Percentiles rank a stretch among this genome's conserved stretches.
phyloP scores from a whole-genome alignment of 768 basidiomycete genomes.

The Auriscalpium orientale region DNA sequence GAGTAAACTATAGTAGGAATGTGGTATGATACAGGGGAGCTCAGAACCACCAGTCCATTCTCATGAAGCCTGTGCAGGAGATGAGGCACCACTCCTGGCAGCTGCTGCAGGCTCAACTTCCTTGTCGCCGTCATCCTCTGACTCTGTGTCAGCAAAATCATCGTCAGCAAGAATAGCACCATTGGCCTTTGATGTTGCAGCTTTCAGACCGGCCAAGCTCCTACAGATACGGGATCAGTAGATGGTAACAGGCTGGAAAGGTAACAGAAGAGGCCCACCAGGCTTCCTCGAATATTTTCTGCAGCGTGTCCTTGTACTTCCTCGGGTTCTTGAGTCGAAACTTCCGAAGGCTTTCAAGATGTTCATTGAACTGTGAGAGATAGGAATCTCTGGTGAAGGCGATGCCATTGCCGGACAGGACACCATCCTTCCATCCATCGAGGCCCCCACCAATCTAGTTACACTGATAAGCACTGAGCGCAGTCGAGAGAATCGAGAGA shows the following conservation, averaged over 20 bases:
- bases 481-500: neutral
- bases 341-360: neutral
- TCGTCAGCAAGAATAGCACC: neutral
- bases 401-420: neutral
- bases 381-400: neutral
- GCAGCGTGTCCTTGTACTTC: neutral
- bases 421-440: neutral
- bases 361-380: neutral
- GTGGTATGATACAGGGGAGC: neutral
- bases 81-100: no score
- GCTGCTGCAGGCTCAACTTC: no score
- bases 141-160: neutral
- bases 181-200: neutral
- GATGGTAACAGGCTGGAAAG: neutral
- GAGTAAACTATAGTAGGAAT: neutral
- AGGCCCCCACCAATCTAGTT: neutral
- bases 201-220: neutral
- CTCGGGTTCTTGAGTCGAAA: no score
- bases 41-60: no score
- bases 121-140: no score
- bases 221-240: neutral
- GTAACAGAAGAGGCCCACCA: neutral
- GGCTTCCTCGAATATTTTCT: neutral
- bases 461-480: no score
- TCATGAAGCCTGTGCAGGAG: no score